Base-by-base conservation (phyloP, 2,329 filamentous ascomycete genomes). In the Monosporascus sp. region DNA sequence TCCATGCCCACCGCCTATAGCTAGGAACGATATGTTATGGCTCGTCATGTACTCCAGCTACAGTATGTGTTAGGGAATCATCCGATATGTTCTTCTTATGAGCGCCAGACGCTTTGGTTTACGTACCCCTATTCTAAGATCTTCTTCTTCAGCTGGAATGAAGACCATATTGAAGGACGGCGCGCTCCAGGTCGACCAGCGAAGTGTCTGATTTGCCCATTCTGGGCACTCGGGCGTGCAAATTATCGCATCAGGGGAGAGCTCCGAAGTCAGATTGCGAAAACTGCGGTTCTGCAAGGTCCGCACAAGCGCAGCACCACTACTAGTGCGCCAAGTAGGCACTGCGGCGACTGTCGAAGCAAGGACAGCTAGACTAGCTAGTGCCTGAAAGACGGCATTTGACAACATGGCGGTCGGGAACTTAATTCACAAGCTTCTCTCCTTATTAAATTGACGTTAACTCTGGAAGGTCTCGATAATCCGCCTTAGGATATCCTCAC, bases 21-120 rank as follows among this genome's bases (percentile, higher is more conserved):
- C 54, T 14, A 58, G 38, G 47, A 48, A 58, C 20, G 50, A 49
- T 17, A 58, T 55, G 25, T 58, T 58, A 27, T 56, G 49, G 6
- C 41, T 46, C 25, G 56, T 25, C 54, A 56, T 51, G 37, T 58
- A 58, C 47, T 55, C 35, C 22, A 58, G 50, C 54, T 58, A 44
- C 14, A 39, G 18, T 25, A 31, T 6, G 22, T 18, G 6, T 7
- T 45, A 14, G 25, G 14, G 18, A 17, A 27, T 25, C 17, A 5
- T 18, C 39, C 17, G 39, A 20, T n/a, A 11, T 11, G n/a, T 5
- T 22, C n/a, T 43, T 20, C n/a, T n/a, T 43, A 18, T 15, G 39
- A 43, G n/a, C 15, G n/a, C 17, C 20, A 31, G 27, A 11, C 27
- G 27, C 27, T 31, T 35, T 15, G 24, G 22, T 31, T 25, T 14